Evolutionary conservation across 108 stramenopile genomes (phyloP), one percentile per base, ranked within the genome.

Genomic region (Pinguiococcus pyrenoidosus): DNA sequence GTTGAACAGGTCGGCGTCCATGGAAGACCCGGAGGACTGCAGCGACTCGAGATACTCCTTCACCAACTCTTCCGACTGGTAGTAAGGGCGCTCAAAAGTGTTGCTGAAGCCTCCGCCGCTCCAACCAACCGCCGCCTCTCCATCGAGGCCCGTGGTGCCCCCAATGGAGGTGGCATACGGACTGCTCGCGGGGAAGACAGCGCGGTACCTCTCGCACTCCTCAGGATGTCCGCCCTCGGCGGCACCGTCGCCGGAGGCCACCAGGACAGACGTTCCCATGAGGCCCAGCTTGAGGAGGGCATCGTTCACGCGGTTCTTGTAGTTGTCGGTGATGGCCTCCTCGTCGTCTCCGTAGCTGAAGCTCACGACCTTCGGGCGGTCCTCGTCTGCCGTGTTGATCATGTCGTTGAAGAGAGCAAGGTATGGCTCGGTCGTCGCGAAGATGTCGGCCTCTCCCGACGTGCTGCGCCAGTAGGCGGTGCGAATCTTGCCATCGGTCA

Each of bases 111-210:
- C 65, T 4, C 56, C 56, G 21, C 38, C 37, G 26, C 24, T 29
- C 9, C 4, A 6, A 29, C 36, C 6, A 23, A 4, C 12, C 20
- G 10, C 21, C n/a, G n/a, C n/a, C n/a, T n/a, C n/a, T n/a, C n/a
- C n/a, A n/a, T n/a, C n/a, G n/a, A n/a, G n/a, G 3, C 8, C 5
- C 2, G 32, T 38, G 18, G 65, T 66, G 10, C 51, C 65, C 18
- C 65, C 65, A 24, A 66, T 52, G 12, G 56, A 32, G 2, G 58
- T 59, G 7, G 59, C 50, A 29, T 59, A 59, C 10, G 65, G 65
- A 23, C 20, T 28, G 2, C 51, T 43, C 4, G 58, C 49, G 5
- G 65, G 65, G 26, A 49, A 66, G 21, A 4, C 8, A 1, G 63
- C 47, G 33, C 28, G 14, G 38, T 40, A 48, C 37, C 4, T 48